A percentile compares a stretch with the other conserved stretches of the same genome.
Evolutionary conservation across 495 filamentous ascomycete genomes (phyloP).

Genomic region (Glonium stellatum): DNA sequence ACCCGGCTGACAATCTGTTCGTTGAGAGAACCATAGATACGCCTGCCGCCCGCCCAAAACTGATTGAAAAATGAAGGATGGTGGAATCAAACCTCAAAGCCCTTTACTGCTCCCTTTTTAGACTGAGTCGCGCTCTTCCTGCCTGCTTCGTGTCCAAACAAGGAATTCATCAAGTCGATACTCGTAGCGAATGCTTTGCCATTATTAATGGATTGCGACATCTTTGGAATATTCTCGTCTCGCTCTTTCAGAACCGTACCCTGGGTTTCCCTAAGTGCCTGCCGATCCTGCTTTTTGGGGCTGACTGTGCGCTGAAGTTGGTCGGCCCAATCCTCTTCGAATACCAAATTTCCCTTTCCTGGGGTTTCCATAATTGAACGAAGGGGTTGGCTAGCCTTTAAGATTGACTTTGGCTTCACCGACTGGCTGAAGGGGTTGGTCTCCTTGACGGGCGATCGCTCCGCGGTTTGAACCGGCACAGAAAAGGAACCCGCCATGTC

Average conservation of each 20-base stretch:
- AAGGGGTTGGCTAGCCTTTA: conserved; percentile 36
- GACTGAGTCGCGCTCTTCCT: conserved; percentile 41
- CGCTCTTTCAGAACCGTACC: conserved; percentile 45
- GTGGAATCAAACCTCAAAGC: conserved; percentile 67
- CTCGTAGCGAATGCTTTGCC: conserved; percentile 60
- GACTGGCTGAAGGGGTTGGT: conserved; percentile 34
- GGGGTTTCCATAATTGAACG: conserved; percentile 27
- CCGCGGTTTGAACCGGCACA: conserved; percentile 57
- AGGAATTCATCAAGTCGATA: conserved; percentile 87
- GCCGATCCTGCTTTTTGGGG: conserved; percentile 78
- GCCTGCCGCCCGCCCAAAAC: conserved; percentile 36
- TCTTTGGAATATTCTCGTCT: conserved; percentile 26
- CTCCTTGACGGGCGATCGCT: conserved; percentile 39
- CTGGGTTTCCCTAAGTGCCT: conserved; percentile 54
- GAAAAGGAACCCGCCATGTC: conserved; percentile 73
- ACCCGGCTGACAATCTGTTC: conserved; percentile 25
- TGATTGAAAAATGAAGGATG: conserved; percentile 23
- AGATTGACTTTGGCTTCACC: conserved; percentile 42
- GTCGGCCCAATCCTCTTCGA: conserved; percentile 73
- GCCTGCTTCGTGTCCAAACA: conserved; percentile 57
- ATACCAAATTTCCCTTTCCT: conserved; percentile 40
- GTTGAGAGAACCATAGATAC: conserved; percentile 31
- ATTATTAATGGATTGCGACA: conserved; percentile 13
- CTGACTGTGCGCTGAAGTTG: conserved; percentile 88
- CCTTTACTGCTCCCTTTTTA: conserved; percentile 46